These are phyloP conservation scores for Colletotrichum cuscutae DNA, from an alignment of 2,329 filamentous ascomycete genomes.

Conservation along the genomic window DNA sequence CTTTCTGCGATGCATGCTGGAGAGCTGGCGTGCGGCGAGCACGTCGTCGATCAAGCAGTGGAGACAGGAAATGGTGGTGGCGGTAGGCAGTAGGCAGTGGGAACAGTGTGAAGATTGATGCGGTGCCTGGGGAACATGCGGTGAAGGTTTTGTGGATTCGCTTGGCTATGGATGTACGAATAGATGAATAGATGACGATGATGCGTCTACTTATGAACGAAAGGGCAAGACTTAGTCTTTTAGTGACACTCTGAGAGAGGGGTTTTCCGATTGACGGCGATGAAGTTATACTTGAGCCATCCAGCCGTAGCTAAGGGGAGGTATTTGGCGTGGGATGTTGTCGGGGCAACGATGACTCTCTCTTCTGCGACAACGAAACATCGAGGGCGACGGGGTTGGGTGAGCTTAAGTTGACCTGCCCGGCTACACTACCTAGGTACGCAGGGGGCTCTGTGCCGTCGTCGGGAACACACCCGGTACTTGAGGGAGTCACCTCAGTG, in stretches of 20 bases:
- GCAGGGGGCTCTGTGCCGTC: not conserved
- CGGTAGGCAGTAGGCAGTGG: not conserved
- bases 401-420: not conserved
- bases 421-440: not conserved
- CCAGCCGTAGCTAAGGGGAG: not conserved
- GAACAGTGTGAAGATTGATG: not conserved
- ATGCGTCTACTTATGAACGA: not conserved
- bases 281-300: constrained; percentile 31
- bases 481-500: not conserved
- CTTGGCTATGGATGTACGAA: constrained; percentile 16
- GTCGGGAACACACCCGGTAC: not conserved
- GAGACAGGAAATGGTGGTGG: not conserved
- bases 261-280: not conserved
- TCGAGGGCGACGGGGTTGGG: not conserved
- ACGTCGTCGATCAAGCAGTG: not conserved
- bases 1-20: constrained; percentile 36
- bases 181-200: constrained; percentile 8
- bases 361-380: constrained; percentile 4
- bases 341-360: constrained; percentile 31
- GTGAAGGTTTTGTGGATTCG: not conserved
- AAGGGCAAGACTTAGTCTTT: not conserved
- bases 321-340: constrained; percentile 31
- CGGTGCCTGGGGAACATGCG: constrained; percentile 10
- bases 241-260: not conserved
- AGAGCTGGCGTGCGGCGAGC: not conserved